phyloP scores from a whole-genome alignment of 2,329 filamentous ascomycete genomes.

The Huntiella omanensis region DNA sequence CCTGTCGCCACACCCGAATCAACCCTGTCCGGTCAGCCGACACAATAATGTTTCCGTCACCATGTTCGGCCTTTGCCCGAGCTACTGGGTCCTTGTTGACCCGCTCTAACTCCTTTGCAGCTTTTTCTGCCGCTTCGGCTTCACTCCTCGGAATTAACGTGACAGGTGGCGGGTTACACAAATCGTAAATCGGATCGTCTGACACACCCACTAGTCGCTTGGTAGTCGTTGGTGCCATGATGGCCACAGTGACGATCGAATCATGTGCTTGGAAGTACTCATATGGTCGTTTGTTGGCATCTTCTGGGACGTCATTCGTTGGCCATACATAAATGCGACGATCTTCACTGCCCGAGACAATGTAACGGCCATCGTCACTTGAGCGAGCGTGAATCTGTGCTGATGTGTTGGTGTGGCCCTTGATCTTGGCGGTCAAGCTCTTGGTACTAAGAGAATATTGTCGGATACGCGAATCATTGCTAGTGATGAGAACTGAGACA shows the following conservation, averaged over 20 bases:
- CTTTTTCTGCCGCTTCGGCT: slow-evolving; percentile 24
- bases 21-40: slow-evolving; percentile 74
- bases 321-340: slow-evolving; percentile 83
- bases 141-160: slow-evolving; percentile 61
- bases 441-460: slow-evolving; percentile 80
- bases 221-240: slow-evolving; percentile 65
- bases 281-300: slow-evolving; percentile 61
- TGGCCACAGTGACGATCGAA: slow-evolving; percentile 71
- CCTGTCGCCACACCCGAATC: slow-evolving; percentile 90
- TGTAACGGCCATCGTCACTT: slow-evolving; percentile 67
- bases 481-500: slow-evolving; percentile 73
- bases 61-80: slow-evolving; percentile 41
- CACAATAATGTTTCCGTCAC: slow-evolving; percentile 74
- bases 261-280: slow-evolving; percentile 86
- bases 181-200: slow-evolving; percentile 82
- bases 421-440: slow-evolving; percentile 70
- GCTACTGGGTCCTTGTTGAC: slow-evolving; percentile 18
- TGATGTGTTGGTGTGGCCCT: slow-evolving; percentile 74
- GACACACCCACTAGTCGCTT: slow-evolving; percentile 61
- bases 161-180: slow-evolving; percentile 88
- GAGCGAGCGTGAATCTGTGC: slow-evolving; percentile 84
- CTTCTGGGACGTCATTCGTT: slow-evolving; percentile 28
- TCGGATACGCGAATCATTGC: slow-evolving; percentile 82
- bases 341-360: slow-evolving; percentile 89
- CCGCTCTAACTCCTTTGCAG: slow-evolving; percentile 2